A percentile compares a stretch with the other conserved stretches of the same genome.
phyloP scores from a whole-genome alignment of 108 stramenopile genomes.

The Hondaea fermentalgiana region DNA sequence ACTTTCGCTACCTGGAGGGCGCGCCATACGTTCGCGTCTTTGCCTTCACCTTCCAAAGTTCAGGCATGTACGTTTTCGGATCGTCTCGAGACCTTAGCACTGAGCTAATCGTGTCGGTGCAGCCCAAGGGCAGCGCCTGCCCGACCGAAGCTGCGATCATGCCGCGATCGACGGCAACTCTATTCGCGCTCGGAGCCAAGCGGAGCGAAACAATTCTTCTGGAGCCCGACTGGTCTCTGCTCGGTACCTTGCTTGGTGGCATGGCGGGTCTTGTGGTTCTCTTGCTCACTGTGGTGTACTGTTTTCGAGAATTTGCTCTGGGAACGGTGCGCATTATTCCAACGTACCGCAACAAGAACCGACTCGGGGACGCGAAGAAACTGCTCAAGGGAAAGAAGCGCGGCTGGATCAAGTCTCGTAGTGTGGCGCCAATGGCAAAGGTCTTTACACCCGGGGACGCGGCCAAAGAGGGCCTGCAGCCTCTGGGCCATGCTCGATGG shows the following conservation, averaged over 20 bases:
- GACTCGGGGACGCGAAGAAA: not conserved
- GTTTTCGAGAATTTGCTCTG: slow-evolving; percentile 47
- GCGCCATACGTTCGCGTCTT: slow-evolving; percentile 26
- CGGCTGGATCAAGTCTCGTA: not conserved
- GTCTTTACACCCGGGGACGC: not conserved
- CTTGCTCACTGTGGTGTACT: slow-evolving; percentile 38
- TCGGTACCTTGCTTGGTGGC: slow-evolving; percentile 37
- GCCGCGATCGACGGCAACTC: slow-evolving; percentile 37
- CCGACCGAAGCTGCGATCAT: slow-evolving; percentile 48
- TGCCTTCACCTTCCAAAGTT: slow-evolving; percentile 42
- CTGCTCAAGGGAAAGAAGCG: not conserved
- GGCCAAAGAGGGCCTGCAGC: not conserved
- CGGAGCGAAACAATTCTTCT: slow-evolving; percentile 34
- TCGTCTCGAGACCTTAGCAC: slow-evolving; percentile 14
- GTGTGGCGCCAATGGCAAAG: not conserved
- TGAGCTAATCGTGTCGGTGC: slow-evolving; percentile 40
- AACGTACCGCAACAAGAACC: not conserved
- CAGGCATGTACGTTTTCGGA: slow-evolving; percentile 53
- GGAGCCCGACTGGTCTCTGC: slow-evolving; percentile 51
- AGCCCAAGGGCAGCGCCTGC: slow-evolving; percentile 37
- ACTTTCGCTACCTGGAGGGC: slow-evolving; percentile 36
- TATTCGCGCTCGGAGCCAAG: slow-evolving; percentile 36
- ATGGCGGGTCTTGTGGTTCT: slow-evolving; percentile 29
- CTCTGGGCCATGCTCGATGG: not conserved
- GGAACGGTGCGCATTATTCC: not conserved